Evolutionary conservation across 164 flowering plant species (phyloP).

Genomic region (Kalanchoe fedtschenkoi): DNA sequence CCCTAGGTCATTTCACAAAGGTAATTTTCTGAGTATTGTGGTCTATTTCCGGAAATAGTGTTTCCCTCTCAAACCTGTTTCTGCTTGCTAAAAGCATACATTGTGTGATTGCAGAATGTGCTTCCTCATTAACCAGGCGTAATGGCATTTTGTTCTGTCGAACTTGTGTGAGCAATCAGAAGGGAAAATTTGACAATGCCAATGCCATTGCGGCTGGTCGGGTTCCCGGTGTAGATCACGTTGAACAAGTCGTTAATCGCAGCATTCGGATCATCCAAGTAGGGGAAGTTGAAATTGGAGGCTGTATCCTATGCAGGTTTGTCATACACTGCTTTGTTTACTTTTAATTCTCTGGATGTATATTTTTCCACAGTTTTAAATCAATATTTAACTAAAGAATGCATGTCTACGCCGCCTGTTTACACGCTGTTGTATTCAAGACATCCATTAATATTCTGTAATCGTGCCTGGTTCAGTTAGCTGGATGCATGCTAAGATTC

Average conservation of each 20-base stretch:
- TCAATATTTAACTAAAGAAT: too few relatives aligned
- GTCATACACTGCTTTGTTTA: neutral
- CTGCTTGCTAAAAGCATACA: neutral
- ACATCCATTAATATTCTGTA: too few relatives aligned
- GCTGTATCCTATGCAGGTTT: slow-evolving; percentile 82
- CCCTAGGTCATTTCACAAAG: slow-evolving; percentile 72
- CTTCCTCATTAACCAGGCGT: slow-evolving; percentile 34
- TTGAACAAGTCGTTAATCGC: slow-evolving; percentile 48
- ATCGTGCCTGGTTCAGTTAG: too few relatives aligned
- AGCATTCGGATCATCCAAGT: slow-evolving; percentile 64
- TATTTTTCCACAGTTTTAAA: too few relatives aligned
- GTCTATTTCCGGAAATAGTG: neutral
- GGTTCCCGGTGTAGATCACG: slow-evolving; percentile 55
- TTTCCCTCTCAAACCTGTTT: neutral
- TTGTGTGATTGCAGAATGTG: slow-evolving; percentile 20
- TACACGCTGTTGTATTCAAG: neutral
- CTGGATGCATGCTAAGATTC: too few relatives aligned
- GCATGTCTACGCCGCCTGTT: neutral
- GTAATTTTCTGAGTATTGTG: slow-evolving; percentile 15
- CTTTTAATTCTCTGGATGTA: too few relatives aligned
- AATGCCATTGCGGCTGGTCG: slow-evolving; percentile 86
- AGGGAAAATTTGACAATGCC: slow-evolving; percentile 44
- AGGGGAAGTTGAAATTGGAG: slow-evolving; percentile 34
- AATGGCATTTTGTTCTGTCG: slow-evolving; percentile 59
- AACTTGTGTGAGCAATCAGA: slow-evolving; percentile 44